Base-by-base conservation (phyloP, 768 basidiomycete genomes). In the Polyporus arcularius region DNA sequence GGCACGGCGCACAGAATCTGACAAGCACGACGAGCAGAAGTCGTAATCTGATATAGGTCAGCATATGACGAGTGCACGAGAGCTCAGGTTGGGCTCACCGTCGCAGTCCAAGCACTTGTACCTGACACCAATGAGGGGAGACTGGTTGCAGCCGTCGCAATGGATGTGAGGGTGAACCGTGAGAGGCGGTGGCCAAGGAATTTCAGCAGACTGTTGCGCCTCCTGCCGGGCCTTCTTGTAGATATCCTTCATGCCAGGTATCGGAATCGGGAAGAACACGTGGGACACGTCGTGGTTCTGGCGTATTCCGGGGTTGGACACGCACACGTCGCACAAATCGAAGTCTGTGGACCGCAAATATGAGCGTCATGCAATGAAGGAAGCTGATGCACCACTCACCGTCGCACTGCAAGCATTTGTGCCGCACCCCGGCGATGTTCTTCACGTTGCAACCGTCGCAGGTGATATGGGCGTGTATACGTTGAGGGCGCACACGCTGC, bases 331-430 rank as follows among this genome's bases (percentile, higher is more conserved):
- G 46, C 68, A 70, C 12, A 70, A 40, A 41, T 70, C 68, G 58
- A 53, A 70, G 53, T 70, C 68, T 68, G 14, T 0, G 21, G n/a
- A 6, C 11, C 10, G 32, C 31, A 9, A 5, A 32, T 4, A 18
- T 41, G 21, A 58, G 12, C 2, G 4, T 6, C 39, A 1, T 26
- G 38, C 9, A 2, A 16, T 41, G 26, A 16, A 32, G 21, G 28
- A 15, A 21, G 6, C 21, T 11, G 10, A 38, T 35, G 4, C 28
- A 12, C 9, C 14, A 38, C 66, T 39, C n/a, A 65, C 67, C 80
- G 55, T 78, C 76, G 70, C 91, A 93, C 63, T 90, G 87, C 26
- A 90, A 71, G 68, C 92, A 94, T 72, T 92, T 93, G 70, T 89
- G 86, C 51, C 92, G 79, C 58, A 84, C 69, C 6, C 91, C 92